phyloP scores from a whole-genome alignment of 306 rosid species.

The Sechiopsis laciniata region DNA sequence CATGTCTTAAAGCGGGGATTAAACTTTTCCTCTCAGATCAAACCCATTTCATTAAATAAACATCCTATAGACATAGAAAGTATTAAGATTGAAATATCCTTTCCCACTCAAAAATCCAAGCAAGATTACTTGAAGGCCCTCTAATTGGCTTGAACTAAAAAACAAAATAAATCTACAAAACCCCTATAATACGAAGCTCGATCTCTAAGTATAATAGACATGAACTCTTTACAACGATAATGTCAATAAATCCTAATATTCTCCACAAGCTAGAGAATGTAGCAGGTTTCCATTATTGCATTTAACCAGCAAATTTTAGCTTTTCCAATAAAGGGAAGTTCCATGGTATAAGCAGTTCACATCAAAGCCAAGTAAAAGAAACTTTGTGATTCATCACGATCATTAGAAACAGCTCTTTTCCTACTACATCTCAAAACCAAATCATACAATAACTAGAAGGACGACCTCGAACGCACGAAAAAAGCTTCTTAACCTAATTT shows the following conservation, averaged over 20 bases:
- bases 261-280: neutral
- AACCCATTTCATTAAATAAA: neutral
- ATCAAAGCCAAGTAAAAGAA: neutral
- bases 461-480: neutral
- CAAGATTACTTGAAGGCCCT: neutral
- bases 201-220: neutral
- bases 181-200: neutral
- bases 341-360: neutral
- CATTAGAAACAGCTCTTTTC: neutral
- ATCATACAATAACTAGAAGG: neutral
- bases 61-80: neutral
- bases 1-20: neutral
- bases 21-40: neutral
- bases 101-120: neutral
- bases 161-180: neutral
- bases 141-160: neutral
- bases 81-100: neutral
- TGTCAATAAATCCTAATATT: neutral
- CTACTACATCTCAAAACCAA: neutral
- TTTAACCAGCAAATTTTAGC: constrained; percentile 1
- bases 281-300: constrained; percentile 3
- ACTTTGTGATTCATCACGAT: neutral
- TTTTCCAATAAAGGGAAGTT: neutral
- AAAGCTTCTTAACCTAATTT: neutral
- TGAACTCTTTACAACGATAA: neutral